These are phyloP conservation scores for Podospora tetraspora DNA, from an alignment of 495 filamentous ascomycete genomes.

Conservation along the genomic window DNA sequence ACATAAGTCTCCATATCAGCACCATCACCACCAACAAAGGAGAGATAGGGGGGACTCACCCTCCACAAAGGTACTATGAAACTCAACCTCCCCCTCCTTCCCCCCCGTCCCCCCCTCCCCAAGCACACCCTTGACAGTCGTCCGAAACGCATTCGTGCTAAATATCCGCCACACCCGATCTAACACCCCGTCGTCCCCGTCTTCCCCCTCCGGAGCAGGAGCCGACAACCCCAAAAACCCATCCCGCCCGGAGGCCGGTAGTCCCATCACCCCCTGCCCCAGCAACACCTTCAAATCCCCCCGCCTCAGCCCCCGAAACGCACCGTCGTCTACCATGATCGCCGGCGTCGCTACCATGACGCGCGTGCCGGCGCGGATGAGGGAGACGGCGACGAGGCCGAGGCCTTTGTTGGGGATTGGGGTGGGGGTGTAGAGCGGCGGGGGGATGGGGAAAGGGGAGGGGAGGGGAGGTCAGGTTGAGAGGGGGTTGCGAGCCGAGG, in stretches of 20 bases:
- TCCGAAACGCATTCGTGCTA: slow-evolving; percentile 29
- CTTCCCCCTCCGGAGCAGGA: not conserved
- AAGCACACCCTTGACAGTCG: slow-evolving; percentile 18
- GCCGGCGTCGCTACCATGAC: slow-evolving; percentile 30
- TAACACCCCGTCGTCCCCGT: slow-evolving; percentile 8
- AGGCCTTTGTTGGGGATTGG: slow-evolving; percentile 28
- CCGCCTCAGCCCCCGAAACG: slow-evolving; percentile 19
- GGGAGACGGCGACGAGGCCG: slow-evolving; percentile 29
- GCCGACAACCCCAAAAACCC: slow-evolving; percentile 25
- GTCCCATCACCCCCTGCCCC: slow-evolving; percentile 19
- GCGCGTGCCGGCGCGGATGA: slow-evolving; percentile 24
- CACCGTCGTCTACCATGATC: slow-evolving; percentile 32
- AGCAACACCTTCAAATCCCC: slow-evolving; percentile 22
- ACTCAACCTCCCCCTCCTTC: slow-evolving; percentile 21
- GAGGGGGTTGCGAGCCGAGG: slow-evolving; percentile 15
- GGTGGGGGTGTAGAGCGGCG: slow-evolving; percentile 3
- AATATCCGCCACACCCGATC: slow-evolving; percentile 30
- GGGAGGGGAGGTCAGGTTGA: not conserved
- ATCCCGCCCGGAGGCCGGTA: slow-evolving; percentile 23
- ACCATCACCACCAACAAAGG: not conserved
- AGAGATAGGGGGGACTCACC: slow-evolving; percentile 14
- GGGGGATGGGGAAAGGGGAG: no score
- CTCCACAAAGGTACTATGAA: slow-evolving; percentile 30
- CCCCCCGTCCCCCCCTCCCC: not conserved
- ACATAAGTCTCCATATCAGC: no score